Evolutionary conservation across 2,329 filamentous ascomycete species (phyloP), one percentile per base, ranked within the genome.

Genomic region (Dothideomycetes sp.): DNA sequence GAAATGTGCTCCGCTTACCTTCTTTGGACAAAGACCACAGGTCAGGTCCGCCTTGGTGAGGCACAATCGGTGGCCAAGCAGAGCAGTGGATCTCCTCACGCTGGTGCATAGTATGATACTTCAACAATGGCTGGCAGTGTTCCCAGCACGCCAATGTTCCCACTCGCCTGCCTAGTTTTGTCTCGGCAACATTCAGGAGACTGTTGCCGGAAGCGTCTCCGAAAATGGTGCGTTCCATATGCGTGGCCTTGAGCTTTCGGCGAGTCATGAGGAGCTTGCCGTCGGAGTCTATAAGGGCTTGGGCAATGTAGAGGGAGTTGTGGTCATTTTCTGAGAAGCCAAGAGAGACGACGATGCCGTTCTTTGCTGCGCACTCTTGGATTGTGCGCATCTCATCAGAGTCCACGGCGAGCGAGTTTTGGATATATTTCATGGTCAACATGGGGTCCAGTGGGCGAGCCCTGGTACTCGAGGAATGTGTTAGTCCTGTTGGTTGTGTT

Each of bases 301-400:
- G 61, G 0, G 56, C 45, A 24, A 65, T 63, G 47, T 65, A 65
- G 1, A 65, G 47, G n/a, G 52, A 58, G 31, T 62, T 52, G 14
- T 54, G 51, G 18, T 58, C 54, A 22, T 57, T 54, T 44, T 65
- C 62, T 0, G 57, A 59, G 48, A 63, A 62, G 5, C 62, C 61
- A 1, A 65, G 53, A 3, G 54, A 52, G 5, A 66, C 60, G 24
- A 48, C 51, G 29, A 65, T 61, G 1, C 51, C 41, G 37, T 55
- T 41, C 12, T 54, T 47, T 1, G 49, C 51, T 3, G 62, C 63
- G 12, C 56, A 45, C 3, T 45, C 47, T n/a, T 52, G 53, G 30
- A 72, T 70, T 1, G 45, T 43, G 8, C 53, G 47, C 63, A 72
- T 68, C 34, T 70, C 58, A 0, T 57, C 49, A 0, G 62, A 64